These are phyloP conservation scores for Gentiana dahurica DNA, from an alignment of 257 asterid genomes.

Conservation along the genomic window DNA sequence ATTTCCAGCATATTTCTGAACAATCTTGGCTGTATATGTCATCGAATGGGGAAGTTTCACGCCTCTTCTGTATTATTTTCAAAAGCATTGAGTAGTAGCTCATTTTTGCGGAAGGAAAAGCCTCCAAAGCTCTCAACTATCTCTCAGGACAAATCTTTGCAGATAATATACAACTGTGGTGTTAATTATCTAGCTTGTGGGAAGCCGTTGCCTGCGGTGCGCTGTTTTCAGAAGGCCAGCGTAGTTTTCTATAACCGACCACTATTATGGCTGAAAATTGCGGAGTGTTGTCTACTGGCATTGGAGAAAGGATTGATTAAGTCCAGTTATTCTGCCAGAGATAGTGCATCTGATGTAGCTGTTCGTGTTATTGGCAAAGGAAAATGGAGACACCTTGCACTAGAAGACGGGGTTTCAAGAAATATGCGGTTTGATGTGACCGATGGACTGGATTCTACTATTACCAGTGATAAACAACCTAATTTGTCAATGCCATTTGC, in stretches of 20 bases:
- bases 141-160: conserved; percentile 59
- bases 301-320: conserved; percentile 58
- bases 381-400: conserved; percentile 73
- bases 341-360: conserved; percentile 35
- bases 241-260: conserved; percentile 48
- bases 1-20: conserved; percentile 67
- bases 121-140: conserved; percentile 47
- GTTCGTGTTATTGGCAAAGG: conserved; percentile 76
- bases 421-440: conserved; percentile 18
- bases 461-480: conserved; percentile 27
- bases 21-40: conserved; percentile 82
- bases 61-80: conserved; percentile 59
- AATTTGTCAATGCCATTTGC: conserved; percentile 57
- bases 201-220: conserved; percentile 66
- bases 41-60: conserved; percentile 65
- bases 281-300: conserved; percentile 91
- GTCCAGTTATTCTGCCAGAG: conserved; percentile 17
- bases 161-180: conserved; percentile 71
- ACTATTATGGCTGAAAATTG: conserved; percentile 72
- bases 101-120: conserved; percentile 42
- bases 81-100: conserved; percentile 54
- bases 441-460: conserved; percentile 23
- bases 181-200: conserved; percentile 67
- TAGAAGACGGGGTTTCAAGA: conserved; percentile 27
- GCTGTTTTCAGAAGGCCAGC: conserved; percentile 61